Conservation (phyloP, 129 eudicot genomes). For the Cynara cardunculus region DNA sequence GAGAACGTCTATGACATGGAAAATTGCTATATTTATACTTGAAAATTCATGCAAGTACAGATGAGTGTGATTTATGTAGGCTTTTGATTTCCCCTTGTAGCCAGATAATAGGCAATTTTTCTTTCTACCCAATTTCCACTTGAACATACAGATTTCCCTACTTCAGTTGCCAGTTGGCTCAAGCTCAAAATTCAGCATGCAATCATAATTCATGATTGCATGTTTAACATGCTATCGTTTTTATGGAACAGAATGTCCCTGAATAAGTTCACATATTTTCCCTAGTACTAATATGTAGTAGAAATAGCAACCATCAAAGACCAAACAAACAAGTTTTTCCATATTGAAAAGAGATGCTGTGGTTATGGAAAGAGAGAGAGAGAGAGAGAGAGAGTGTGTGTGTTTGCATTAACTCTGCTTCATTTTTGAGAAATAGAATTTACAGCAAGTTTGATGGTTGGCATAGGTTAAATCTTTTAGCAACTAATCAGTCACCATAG, state of each 20-base stretch:
- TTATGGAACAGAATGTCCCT: neutral
- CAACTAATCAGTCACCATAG: neutral
- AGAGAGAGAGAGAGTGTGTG: neutral
- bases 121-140: neutral
- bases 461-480: neutral
- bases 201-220: neutral
- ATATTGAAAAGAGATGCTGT: neutral
- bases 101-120: neutral
- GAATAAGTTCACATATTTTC: neutral
- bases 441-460: neutral
- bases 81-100: neutral
- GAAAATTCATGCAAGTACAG: neutral
- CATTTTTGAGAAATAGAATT: neutral
- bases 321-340: neutral
- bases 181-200: neutral
- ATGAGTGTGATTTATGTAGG: neutral
- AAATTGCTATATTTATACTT: neutral
- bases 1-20: neutral
- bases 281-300: neutral
- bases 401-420: neutral
- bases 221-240: neutral
- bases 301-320: neutral
- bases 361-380: neutral
- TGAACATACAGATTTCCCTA: neutral
- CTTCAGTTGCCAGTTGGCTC: neutral